phyloP scores from a whole-genome alignment of 1,284 basidiomycete genomes.

The Thelephora terrestris region DNA sequence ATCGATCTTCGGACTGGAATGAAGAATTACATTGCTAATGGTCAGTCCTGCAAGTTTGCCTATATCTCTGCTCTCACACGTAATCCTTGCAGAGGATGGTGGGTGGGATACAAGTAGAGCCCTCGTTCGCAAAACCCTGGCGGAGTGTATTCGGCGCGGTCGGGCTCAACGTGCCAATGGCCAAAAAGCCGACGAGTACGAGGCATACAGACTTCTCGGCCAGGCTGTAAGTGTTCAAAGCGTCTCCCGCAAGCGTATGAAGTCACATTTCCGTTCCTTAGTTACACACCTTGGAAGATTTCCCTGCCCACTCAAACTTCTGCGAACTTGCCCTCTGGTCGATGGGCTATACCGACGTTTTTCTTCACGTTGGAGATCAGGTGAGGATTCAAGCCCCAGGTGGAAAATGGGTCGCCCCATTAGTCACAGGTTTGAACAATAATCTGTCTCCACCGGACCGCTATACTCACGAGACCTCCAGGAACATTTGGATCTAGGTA shows the following conservation, averaged over 20 bases:
- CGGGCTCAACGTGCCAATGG: slow-evolving; percentile 47
- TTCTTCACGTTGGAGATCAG: slow-evolving; percentile 84
- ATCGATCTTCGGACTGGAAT: slow-evolving; percentile 83
- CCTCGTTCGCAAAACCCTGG: slow-evolving; percentile 71
- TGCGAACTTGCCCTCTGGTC: slow-evolving; percentile 72
- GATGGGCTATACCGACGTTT: slow-evolving; percentile 71
- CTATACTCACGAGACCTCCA: background rate
- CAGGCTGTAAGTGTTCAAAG: slow-evolving; percentile 33
- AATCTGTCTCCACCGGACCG: background rate
- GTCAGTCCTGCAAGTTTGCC: slow-evolving; percentile 20
- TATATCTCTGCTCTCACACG: background rate
- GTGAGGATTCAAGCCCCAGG: slow-evolving; percentile 70
- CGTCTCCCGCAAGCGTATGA: no score
- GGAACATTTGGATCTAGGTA: slow-evolving; percentile 1
- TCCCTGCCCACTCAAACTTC: slow-evolving; percentile 85
- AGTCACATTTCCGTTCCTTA: slow-evolving; percentile 15
- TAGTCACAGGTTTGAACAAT: slow-evolving; percentile 63
- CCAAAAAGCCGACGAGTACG: slow-evolving; percentile 69
- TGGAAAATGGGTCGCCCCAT: slow-evolving; percentile 68
- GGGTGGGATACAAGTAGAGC: slow-evolving; percentile 85
- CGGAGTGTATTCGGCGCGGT: slow-evolving; percentile 59
- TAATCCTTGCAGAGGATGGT: slow-evolving; percentile 42
- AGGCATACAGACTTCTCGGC: slow-evolving; percentile 73
- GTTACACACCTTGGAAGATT: slow-evolving; percentile 82
- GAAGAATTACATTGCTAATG: slow-evolving; percentile 95